Base-by-base conservation (phyloP, 2,329 filamentous ascomycete species). In the Aspergillus vadensis region DNA sequence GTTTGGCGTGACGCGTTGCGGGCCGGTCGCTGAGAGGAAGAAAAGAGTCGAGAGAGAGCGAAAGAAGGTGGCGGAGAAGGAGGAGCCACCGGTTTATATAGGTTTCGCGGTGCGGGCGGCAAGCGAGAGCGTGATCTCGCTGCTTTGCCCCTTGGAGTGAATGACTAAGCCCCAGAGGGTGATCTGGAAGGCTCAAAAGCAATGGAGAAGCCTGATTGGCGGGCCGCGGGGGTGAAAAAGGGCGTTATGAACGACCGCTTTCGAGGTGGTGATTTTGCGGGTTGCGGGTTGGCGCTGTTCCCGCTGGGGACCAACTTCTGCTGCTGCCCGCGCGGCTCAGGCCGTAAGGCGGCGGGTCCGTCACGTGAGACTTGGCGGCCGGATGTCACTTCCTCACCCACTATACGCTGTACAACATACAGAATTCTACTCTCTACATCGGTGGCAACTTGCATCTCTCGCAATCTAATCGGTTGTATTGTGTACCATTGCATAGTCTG, bases 211-310 rank as follows among this genome's bases (percentile, higher is more conserved):
- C 65, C 59, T 77, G 70, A 74, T 76, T 77, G 75, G 72, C 67
- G 68, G 69, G 63, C 58, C 58, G 66, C 57, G 63, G 63, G 51
- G 60, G 63, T 62, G 53, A 70, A 75, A 78, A 75, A 68, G 70
- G 64, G 64, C 54, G 73, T 77, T 77, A 76, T 75, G 74, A 76
- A 74, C 67, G 71, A 69, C 71, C 65, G 72, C 69, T 76, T 77
- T 77, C 65, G 63, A 72, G 72, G 58, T 59, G 57, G 62, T 68
- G 64, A 69, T 73, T 71, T 65, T 49, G 57, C 54, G 49, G 27
- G 47, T 50, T 50, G 47, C 47, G 25, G 43, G 47, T 49, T 58
- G 54, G 55, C 30, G 36, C 30, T 58, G 57, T 49, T 38, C 51
- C 57, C 41, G 64, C 50, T 48, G 51, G 30, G 19, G 21, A 21